Conservation (phyloP, 2,329 filamentous ascomycete species). For the Colletotrichum graminicola region DNA sequence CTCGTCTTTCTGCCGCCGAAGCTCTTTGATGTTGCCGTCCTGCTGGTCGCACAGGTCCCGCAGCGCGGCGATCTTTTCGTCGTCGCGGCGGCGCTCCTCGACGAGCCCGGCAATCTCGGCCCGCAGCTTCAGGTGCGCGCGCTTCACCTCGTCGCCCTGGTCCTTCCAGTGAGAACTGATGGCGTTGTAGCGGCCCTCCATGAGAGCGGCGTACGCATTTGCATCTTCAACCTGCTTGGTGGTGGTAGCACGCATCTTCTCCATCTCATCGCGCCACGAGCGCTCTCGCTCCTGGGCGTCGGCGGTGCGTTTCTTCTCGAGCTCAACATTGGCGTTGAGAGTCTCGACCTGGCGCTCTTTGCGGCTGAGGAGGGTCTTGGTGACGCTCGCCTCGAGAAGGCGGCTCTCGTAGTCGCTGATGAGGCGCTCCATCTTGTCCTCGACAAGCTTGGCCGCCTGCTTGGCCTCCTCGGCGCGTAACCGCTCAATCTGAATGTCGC, state of each 20-base stretch:
- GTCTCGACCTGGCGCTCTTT: conserved; percentile 82
- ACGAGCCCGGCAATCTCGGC: conserved; percentile 67
- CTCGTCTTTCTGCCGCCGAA: conserved; percentile 71
- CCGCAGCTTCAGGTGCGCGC: conserved; percentile 62
- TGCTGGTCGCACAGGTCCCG: conserved; percentile 80
- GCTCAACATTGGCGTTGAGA: conserved; percentile 72
- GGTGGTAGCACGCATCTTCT: conserved; percentile 70
- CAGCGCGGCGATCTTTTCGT: conserved; percentile 73
- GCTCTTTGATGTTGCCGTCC: conserved; percentile 73
- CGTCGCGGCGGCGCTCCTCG: conserved; percentile 69
- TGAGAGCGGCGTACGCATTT: conserved; percentile 72
- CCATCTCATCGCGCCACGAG: conserved; percentile 73
- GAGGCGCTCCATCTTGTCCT: conserved; percentile 78
- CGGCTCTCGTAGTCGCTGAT: conserved; percentile 77
- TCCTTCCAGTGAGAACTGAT: conserved; percentile 76
- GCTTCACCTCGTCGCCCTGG: conserved; percentile 72
- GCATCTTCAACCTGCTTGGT: conserved; percentile 75
- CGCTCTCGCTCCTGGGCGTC: conserved; percentile 71
- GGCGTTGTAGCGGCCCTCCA: conserved; percentile 77
- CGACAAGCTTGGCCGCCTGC: conserved; percentile 74
- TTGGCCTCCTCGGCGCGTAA: conserved; percentile 78
- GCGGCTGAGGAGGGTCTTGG: conserved; percentile 76
- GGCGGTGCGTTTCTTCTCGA: conserved; percentile 72
- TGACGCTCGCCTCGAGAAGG: conserved; percentile 77
- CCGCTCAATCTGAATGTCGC: conserved; percentile 77